phyloP scores from a whole-genome alignment of 108 stramenopile species.

The Nitzschia inconspicua region DNA sequence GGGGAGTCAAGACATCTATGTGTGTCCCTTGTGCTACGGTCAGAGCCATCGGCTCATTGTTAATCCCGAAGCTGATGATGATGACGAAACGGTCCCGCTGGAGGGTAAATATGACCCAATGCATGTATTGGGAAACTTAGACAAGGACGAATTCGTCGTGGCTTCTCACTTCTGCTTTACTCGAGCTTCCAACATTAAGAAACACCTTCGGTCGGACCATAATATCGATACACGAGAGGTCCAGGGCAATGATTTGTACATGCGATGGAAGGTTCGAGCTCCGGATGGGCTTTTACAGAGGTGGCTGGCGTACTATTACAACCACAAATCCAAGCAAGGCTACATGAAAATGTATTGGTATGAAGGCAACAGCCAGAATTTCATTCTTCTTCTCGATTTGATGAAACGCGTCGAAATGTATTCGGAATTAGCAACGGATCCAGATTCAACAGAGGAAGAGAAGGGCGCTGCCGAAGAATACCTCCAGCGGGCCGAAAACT shows the following conservation, averaged over 20 bases:
- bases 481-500: slow-evolving; percentile 31
- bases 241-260: slow-evolving; percentile 69
- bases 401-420: slow-evolving; percentile 27
- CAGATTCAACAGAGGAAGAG: slow-evolving; percentile 14
- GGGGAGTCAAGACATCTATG: slow-evolving; percentile 71
- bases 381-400: slow-evolving; percentile 49
- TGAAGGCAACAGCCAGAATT: slow-evolving; percentile 60
- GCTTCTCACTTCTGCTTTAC: slow-evolving; percentile 69
- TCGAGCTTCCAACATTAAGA: slow-evolving; percentile 51
- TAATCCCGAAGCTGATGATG: slow-evolving; percentile 29
- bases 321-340: slow-evolving; percentile 32
- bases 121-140: slow-evolving; percentile 57
- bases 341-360: slow-evolving; percentile 74
- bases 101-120: slow-evolving; percentile 65
- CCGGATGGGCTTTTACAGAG: slow-evolving; percentile 71
- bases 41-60: slow-evolving; percentile 43
- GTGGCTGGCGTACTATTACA: slow-evolving; percentile 31
- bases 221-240: slow-evolving; percentile 43
- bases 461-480: slow-evolving; percentile 25
- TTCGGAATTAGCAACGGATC: background rate
- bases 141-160: slow-evolving; percentile 49
- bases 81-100: slow-evolving; percentile 16
- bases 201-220: slow-evolving; percentile 63
- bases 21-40: slow-evolving; percentile 73
- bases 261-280: slow-evolving; percentile 47